Percentiles rank a stretch among this genome's conserved stretches.
phyloP scores from a whole-genome alignment of 164 flowering plant genomes.

The Piper longum region DNA sequence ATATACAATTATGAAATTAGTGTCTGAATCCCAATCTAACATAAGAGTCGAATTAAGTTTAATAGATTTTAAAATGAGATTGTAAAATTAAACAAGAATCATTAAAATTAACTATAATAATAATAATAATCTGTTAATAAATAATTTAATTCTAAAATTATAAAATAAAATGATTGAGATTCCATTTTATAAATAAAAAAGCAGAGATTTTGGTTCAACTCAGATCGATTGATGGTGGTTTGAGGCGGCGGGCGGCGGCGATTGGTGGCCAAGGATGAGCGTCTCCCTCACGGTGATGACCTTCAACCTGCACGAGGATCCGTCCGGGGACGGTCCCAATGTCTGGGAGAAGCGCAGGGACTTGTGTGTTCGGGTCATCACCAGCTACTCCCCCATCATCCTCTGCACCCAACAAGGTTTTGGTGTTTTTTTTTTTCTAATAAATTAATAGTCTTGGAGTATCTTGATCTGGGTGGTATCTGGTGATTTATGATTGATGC shows the following conservation, averaged over 20 bases:
- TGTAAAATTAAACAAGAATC: no score
- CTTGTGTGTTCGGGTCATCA: slow-evolving; percentile 78
- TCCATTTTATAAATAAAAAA: no score
- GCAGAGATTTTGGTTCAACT: neutral
- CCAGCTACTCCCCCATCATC: slow-evolving; percentile 77
- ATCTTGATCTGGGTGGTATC: no score
- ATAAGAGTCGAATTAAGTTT: no score
- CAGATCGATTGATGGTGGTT: neutral
- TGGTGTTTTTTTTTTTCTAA: slow-evolving; percentile 1
- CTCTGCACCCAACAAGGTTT: slow-evolving; percentile 93
- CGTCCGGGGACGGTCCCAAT: slow-evolving; percentile 52
- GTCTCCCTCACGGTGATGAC: slow-evolving; percentile 77
- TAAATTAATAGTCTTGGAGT: neutral
- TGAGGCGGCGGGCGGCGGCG: neutral
- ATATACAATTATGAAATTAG: no score
- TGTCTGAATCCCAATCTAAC: no score
- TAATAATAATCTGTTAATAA: no score
- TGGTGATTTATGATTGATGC: no score
- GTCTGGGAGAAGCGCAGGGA: slow-evolving; percentile 88
- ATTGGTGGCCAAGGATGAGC: slow-evolving; percentile 45
- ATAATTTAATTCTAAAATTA: no score
- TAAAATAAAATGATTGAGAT: no score
- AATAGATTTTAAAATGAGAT: no score
- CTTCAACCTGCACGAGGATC: slow-evolving; percentile 84
- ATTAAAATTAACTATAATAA: no score